phyloP scores from a whole-genome alignment of 108 stramenopile species.

The Cylindrotheca closterium region DNA sequence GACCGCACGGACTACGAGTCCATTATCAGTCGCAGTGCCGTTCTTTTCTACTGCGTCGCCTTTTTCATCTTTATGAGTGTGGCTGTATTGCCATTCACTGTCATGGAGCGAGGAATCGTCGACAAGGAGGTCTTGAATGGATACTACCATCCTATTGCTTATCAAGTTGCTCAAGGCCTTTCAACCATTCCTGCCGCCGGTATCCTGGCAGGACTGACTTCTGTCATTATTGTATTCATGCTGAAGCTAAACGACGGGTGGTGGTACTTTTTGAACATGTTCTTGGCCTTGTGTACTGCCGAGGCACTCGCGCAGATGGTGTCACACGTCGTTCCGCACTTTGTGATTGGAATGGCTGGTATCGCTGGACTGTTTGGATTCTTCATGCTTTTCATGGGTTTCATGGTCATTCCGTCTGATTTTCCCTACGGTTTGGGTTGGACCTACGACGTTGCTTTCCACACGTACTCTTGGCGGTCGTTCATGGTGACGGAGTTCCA shows the following conservation, averaged over 20 bases:
- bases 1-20: constrained; percentile 22
- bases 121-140: constrained; percentile 64
- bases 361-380: constrained; percentile 58
- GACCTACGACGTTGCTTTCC: constrained; percentile 54
- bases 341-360: constrained; percentile 59
- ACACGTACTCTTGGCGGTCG: constrained; percentile 59
- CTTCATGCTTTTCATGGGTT: constrained; percentile 57
- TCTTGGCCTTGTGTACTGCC: constrained; percentile 42
- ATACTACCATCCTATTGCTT: constrained; percentile 52
- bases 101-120: constrained; percentile 57
- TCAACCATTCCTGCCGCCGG: constrained; percentile 43
- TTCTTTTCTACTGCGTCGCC: constrained; percentile 61
- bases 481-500: constrained; percentile 65
- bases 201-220: constrained; percentile 41
- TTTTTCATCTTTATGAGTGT: constrained; percentile 73
- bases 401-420: constrained; percentile 58
- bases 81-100: constrained; percentile 59
- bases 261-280: constrained; percentile 55
- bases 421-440: constrained; percentile 56
- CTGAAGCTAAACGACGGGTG: constrained; percentile 41
- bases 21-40: constrained; percentile 38
- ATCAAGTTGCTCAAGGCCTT: constrained; percentile 46
- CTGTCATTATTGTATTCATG: constrained; percentile 49
- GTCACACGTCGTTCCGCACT: constrained; percentile 58
- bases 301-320: constrained; percentile 59